Base-by-base conservation (phyloP, 768 basidiomycete genomes). In the Hemileccinum impolitum region DNA sequence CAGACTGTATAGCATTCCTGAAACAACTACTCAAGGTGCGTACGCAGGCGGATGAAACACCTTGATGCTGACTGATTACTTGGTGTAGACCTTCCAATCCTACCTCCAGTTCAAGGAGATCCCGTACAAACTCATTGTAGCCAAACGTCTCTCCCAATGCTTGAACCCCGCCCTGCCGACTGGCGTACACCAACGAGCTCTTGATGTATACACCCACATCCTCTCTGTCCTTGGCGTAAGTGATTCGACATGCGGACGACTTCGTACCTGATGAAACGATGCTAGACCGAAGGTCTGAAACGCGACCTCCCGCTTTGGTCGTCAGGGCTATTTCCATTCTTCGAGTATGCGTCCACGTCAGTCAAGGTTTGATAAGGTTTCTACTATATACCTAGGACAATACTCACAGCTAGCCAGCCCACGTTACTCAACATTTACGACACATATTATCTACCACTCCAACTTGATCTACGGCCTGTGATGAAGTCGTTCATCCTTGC, bases 311-410 rank as follows among this genome's bases (percentile, higher is more conserved):
- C 88, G 4, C 74, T 97, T 17, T 99, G 96, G 96, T 93, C 92
- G 0, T 86, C 93, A 4, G 96, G 96, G 7, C 70, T 99, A 6
- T 97, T 99, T 66, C 96, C 96, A 0, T 98, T 98, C 80, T 97
- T 98, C 60, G 93, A 97, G 70, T 98, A 93, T 67, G 93, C 96
- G 10, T 87, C 95, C n/a, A 98, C 94, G n/a, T 94, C 94, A 17
- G 94, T 97, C 50, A 92, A 92, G 78, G 92, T 89, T 23, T 41
- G 66, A 45, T n/a, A 3, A 39, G 13, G 21, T 54, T 43, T 70
- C 50, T 25, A 43, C 28, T 19, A 11, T 38, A 3, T 25, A 4
- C 14, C 26, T 26, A 39, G 32, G 2, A 42, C 48, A 32, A 41
- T 37, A 39, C 26, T 45, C 13, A 43, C 43, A 34, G 25, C 25